These are phyloP conservation scores for Leptographium lundbergii DNA, from an alignment of 2,329 filamentous ascomycete species.

Conservation along the genomic window DNA sequence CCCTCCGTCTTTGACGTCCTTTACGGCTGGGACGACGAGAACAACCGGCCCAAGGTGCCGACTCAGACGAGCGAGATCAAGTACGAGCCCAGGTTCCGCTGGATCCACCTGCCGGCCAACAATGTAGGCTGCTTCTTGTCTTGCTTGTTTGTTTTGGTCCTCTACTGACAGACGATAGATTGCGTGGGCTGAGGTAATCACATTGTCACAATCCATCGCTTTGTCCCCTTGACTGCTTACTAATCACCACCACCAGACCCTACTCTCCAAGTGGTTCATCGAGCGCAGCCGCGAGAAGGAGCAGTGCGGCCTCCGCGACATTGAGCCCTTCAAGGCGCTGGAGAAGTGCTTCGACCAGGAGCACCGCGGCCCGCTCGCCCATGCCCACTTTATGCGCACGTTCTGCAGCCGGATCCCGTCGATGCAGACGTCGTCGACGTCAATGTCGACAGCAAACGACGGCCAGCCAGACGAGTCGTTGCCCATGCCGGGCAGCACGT, in stretches of 20 bases:
- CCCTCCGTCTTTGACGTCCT: constrained; percentile 37
- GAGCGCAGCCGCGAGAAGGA: too few relatives aligned
- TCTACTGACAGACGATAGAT: constrained; percentile 24
- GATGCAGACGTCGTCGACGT: constrained; percentile 7
- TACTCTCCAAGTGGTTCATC: constrained; percentile 52
- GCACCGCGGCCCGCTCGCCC: constrained; percentile 42
- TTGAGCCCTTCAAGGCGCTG: constrained; percentile 49
- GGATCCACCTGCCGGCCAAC: constrained; percentile 41
- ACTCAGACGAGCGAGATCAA: constrained; percentile 31
- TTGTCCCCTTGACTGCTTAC: constrained; percentile 5
- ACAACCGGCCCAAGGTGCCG: constrained; percentile 31
- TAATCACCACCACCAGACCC: constrained; percentile 18
- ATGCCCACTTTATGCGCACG: constrained; percentile 51
- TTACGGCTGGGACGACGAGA: constrained; percentile 34
- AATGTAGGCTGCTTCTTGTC: constrained; percentile 21
- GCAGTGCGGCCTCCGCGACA: constrained; percentile 46
- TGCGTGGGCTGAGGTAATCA: constrained; percentile 43
- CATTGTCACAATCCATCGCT: neutral
- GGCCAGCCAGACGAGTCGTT: constrained; percentile 15
- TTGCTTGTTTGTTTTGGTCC: neutral
- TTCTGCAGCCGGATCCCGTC: constrained; percentile 37
- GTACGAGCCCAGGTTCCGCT: constrained; percentile 34
- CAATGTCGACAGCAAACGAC: constrained; percentile 12
- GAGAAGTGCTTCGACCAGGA: constrained; percentile 50
- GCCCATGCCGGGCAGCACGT: neutral